Evolutionary conservation across 1,139 yeast genomes (phyloP).

Genomic region (Protomyces lactucae-debilis): DNA sequence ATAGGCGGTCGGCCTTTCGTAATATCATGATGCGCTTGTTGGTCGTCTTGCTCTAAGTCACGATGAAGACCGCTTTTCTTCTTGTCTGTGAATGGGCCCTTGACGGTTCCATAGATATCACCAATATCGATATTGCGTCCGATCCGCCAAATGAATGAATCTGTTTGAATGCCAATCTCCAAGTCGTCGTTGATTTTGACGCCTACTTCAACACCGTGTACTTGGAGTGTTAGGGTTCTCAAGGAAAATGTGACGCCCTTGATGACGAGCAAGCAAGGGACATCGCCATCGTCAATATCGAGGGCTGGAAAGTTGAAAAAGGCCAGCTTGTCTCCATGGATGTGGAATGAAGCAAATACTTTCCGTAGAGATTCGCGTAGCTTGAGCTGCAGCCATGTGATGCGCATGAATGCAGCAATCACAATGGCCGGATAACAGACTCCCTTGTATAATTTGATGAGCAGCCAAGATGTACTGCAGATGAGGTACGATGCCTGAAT

Average conservation of each 20-base stretch:
- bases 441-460: not conserved
- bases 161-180: slow-evolving; percentile 22
- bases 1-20: slow-evolving; percentile 5
- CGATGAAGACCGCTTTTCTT: not conserved
- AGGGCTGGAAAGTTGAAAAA: slow-evolving; percentile 16
- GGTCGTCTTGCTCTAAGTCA: not conserved
- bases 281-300: slow-evolving; percentile 21
- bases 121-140: slow-evolving; percentile 14
- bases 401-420: slow-evolving; percentile 3
- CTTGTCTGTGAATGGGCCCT: slow-evolving; percentile 9
- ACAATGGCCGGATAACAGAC: slow-evolving; percentile 8
- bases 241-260: slow-evolving; percentile 12
- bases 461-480: slow-evolving; percentile 21
- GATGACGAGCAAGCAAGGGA: slow-evolving; percentile 17
- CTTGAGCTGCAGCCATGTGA: not conserved
- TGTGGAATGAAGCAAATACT: not conserved
- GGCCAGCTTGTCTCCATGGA: slow-evolving; percentile 19
- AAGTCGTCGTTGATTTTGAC: slow-evolving; percentile 20
- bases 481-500: slow-evolving; percentile 5
- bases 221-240: slow-evolving; percentile 13
- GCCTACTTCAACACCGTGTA: slow-evolving; percentile 21
- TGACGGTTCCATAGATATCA: slow-evolving; percentile 13
- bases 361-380: not conserved
- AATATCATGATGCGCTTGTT: not conserved
- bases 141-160: slow-evolving; percentile 8